phyloP scores from a whole-genome alignment of 2,329 filamentous ascomycete genomes.

The Boeremia exigua region DNA sequence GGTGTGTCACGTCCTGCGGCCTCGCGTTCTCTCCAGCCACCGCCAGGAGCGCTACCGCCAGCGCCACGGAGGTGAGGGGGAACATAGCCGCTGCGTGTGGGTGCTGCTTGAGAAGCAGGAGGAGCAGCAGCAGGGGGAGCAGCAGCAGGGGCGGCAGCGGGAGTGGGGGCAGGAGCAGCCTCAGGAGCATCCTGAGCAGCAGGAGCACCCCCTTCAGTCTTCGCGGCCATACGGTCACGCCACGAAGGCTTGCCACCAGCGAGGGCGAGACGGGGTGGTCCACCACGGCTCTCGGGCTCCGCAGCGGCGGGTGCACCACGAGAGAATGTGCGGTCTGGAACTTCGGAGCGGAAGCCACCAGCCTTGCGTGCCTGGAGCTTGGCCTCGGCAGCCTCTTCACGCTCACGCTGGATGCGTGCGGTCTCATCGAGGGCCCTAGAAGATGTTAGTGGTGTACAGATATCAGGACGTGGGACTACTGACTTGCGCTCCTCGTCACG shows the following conservation, averaged over 20 bases:
- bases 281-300: conserved; percentile 49
- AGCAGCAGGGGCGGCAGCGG: conserved; percentile 37
- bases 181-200: conserved; percentile 44
- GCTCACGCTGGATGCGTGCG: conserved; percentile 72
- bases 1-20: conserved; percentile 34
- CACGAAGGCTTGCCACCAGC: conserved; percentile 69
- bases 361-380: conserved; percentile 69
- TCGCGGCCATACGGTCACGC: conserved; percentile 73
- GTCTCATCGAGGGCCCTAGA: conserved; percentile 67
- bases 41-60: conserved; percentile 37
- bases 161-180: conserved; percentile 31
- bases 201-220: conserved; percentile 42
- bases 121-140: conserved; percentile 46
- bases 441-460: background rate
- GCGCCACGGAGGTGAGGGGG: conserved; percentile 53
- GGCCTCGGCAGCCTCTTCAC: conserved; percentile 87
- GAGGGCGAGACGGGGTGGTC: conserved; percentile 68
- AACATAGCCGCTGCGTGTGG: conserved; percentile 53
- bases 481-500: conserved; percentile 66
- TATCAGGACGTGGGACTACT: conserved; percentile 34
- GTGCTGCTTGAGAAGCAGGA: conserved; percentile 36
- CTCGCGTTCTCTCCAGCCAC: conserved; percentile 48
- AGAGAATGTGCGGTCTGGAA: conserved; percentile 45
- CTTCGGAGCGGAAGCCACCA: conserved; percentile 48
- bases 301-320: conserved; percentile 15